These are phyloP conservation scores for Spathaspora hagerdaliae DNA, from an alignment of 805 yeast species.

Conservation along the genomic window DNA sequence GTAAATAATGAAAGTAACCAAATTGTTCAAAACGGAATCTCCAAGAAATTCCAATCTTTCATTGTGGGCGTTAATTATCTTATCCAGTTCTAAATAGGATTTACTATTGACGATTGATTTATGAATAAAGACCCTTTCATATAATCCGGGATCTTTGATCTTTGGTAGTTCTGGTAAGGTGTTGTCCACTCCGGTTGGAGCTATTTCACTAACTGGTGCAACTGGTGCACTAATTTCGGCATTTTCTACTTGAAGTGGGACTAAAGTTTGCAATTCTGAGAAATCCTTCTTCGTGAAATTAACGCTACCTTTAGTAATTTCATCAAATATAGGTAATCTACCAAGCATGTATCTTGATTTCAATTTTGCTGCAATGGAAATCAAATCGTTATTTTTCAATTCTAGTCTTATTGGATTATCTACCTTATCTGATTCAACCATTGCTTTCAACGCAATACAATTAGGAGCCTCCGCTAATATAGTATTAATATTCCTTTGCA, in stretches of 20 bases:
- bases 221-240: constrained; percentile 5
- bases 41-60: constrained; percentile 90
- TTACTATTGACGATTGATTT: constrained; percentile 65
- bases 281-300: constrained; percentile 12
- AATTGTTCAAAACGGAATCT: constrained; percentile 73
- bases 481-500: constrained; percentile 49
- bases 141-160: constrained; percentile 55
- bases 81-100: constrained; percentile 51
- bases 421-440: constrained; percentile 23
- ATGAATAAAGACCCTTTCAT: constrained; percentile 75
- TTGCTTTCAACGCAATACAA: constrained; percentile 34
- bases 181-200: constrained; percentile 9
- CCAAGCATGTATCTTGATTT: constrained; percentile 50
- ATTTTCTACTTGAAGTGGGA: background rate
- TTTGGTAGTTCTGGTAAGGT: constrained; percentile 61
- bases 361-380: constrained; percentile 58
- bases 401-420: constrained; percentile 47
- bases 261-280: constrained; percentile 1
- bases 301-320: constrained; percentile 43
- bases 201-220: constrained; percentile 2
- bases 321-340: constrained; percentile 51
- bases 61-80: constrained; percentile 62
- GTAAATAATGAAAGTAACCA: constrained; percentile 67
- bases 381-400: constrained; percentile 47
- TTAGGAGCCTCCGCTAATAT: constrained; percentile 59